These are phyloP conservation scores for Martensiomyces pterosporus DNA, from an alignment of 192 early-diverging fungal genomes.

Conservation along the genomic window DNA sequence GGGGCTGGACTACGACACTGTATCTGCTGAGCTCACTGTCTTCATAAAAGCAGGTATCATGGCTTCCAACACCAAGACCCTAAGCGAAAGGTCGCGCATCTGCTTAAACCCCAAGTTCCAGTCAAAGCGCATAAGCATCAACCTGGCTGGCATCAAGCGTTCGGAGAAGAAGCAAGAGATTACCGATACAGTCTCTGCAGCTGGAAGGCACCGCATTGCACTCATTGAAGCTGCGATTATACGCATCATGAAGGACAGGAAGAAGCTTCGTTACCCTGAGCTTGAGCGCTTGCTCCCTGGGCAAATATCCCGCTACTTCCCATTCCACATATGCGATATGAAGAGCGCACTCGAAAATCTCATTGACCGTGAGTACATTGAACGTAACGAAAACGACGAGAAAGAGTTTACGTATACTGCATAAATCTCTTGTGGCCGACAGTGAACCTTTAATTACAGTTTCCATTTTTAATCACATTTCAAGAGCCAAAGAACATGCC, in stretches of 20 bases:
- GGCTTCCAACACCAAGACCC: not conserved
- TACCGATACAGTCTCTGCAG: slow-evolving; percentile 53
- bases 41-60: slow-evolving; percentile 80
- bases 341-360: not conserved
- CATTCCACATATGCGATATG: not conserved
- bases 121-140: slow-evolving; percentile 78
- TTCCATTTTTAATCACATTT: too few relatives aligned
- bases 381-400: not conserved
- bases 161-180: slow-evolving; percentile 78
- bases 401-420: too few relatives aligned
- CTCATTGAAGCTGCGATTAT: not conserved
- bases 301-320: not conserved
- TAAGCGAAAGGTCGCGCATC: slow-evolving; percentile 43
- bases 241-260: not conserved
- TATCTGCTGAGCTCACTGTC: slow-evolving; percentile 60
- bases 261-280: not conserved
- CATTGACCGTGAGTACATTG: not conserved
- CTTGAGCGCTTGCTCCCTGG: not conserved
- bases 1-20: slow-evolving; percentile 56
- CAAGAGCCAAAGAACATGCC: too few relatives aligned
- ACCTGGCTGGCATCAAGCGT: slow-evolving; percentile 79
- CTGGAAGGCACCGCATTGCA: not conserved
- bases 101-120: slow-evolving; percentile 71
- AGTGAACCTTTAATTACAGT: too few relatives aligned
- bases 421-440: too few relatives aligned